Conservation (phyloP, 2,329 filamentous ascomycete species). For the Corynespora cassiicola region DNA sequence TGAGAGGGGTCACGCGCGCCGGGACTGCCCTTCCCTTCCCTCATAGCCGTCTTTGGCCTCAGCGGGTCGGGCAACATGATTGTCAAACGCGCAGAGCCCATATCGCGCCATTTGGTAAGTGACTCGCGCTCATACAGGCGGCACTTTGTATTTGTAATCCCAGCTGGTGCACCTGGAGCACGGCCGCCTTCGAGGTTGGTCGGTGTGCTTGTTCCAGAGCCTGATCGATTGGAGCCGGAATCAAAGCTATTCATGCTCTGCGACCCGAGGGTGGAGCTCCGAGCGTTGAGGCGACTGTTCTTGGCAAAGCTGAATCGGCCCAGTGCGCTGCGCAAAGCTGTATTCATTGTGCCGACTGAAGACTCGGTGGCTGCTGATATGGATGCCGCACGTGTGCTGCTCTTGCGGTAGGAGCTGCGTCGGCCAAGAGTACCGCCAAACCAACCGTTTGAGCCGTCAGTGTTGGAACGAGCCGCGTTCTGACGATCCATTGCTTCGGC, state of each 20-base stretch:
- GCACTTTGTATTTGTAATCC: slow-evolving; percentile 82
- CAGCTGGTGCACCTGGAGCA: slow-evolving; percentile 58
- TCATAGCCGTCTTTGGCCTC: slow-evolving; percentile 30
- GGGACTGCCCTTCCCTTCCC: slow-evolving; percentile 39
- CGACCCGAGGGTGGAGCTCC: slow-evolving; percentile 74
- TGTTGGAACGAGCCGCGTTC: slow-evolving; percentile 50
- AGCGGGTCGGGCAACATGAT: slow-evolving; percentile 72
- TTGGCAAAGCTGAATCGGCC: slow-evolving; percentile 73
- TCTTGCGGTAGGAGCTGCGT: slow-evolving; percentile 62
- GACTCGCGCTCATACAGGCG: slow-evolving; percentile 81
- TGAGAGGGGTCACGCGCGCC: slow-evolving; percentile 53
- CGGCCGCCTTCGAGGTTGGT: slow-evolving; percentile 35
- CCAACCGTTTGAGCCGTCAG: slow-evolving; percentile 54
- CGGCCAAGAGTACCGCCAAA: slow-evolving; percentile 54
- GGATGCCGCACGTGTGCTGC: slow-evolving; percentile 60
- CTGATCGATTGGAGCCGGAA: slow-evolving; percentile 55
- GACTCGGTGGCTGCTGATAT: slow-evolving; percentile 73
- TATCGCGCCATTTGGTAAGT: slow-evolving; percentile 84
- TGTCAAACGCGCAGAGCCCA: slow-evolving; percentile 82
- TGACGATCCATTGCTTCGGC: slow-evolving; percentile 60
- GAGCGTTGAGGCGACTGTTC: slow-evolving; percentile 81
- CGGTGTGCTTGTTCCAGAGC: slow-evolving; percentile 43
- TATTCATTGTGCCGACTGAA: slow-evolving; percentile 77
- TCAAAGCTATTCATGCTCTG: slow-evolving; percentile 61
- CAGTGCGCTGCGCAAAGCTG: slow-evolving; percentile 75